Conservation (phyloP, 2,329 filamentous ascomycete genomes). For the Diaporthe sp. region DNA sequence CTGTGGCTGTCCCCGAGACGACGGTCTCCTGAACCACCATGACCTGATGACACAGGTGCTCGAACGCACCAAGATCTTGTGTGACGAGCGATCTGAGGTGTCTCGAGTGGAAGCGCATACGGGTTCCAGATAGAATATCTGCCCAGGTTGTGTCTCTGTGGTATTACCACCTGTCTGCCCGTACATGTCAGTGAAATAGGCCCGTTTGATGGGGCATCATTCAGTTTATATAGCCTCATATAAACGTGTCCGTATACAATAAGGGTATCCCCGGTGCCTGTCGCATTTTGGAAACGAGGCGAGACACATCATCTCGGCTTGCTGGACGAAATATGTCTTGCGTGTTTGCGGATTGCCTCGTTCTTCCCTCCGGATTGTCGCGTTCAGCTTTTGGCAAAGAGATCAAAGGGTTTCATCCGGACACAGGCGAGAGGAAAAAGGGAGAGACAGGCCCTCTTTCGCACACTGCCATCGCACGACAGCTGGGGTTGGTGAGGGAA, state of each 20-base stretch:
- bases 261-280: neutral
- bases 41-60: neutral
- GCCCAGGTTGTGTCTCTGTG: constrained; percentile 17
- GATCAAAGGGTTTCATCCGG: neutral
- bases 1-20: constrained; percentile 15
- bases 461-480: neutral
- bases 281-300: constrained; percentile 26
- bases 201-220: neutral
- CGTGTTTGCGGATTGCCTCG: too few relatives aligned
- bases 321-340: constrained; percentile 26
- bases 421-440: neutral
- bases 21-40: neutral
- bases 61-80: constrained; percentile 3
- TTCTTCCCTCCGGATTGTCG: neutral
- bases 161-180: neutral
- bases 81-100: constrained; percentile 22
- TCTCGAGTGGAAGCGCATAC: constrained; percentile 34
- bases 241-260: neutral
- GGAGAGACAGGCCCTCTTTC: neutral
- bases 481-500: neutral
- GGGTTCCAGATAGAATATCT: constrained; percentile 14
- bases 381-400: neutral
- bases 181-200: neutral
- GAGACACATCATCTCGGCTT: constrained; percentile 31
- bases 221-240: constrained; percentile 18